Conservation (phyloP, 176 grass and related monocot species). For the Ananas comosus region DNA sequence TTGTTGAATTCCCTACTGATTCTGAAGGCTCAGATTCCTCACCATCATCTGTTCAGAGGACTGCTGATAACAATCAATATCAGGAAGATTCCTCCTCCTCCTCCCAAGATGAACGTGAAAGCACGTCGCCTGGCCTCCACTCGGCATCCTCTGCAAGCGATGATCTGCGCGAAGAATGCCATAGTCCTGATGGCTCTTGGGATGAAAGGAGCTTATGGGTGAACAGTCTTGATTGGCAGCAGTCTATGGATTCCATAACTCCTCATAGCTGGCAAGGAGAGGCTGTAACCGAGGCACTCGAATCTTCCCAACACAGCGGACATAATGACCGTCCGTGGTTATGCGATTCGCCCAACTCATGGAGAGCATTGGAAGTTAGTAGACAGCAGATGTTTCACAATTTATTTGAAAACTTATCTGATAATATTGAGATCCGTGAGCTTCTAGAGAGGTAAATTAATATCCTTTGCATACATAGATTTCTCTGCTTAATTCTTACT, state of each 20-base stretch:
- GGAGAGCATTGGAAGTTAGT: conserved; percentile 43
- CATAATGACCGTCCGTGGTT: conserved; percentile 53
- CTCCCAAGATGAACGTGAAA: conserved; percentile 25
- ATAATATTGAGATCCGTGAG: conserved; percentile 69
- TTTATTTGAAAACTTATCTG: conserved; percentile 30
- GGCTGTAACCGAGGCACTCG: conserved; percentile 34
- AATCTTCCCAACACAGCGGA: conserved; percentile 34
- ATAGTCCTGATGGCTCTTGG: conserved; percentile 56
- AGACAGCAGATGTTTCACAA: conserved; percentile 30
- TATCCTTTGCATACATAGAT: conserved; percentile 5
- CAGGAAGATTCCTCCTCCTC: conserved; percentile 40
- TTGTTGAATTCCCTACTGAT: conserved; percentile 20
- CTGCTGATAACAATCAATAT: conserved; percentile 25
- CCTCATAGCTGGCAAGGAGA: conserved; percentile 54
- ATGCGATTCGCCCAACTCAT: conserved; percentile 62
- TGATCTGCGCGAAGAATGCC: conserved; percentile 51
- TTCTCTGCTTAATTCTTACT: not conserved
- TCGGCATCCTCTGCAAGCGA: conserved; percentile 44
- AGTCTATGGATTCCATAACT: conserved; percentile 49
- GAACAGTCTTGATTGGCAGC: conserved; percentile 57
- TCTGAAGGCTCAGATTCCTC: conserved; percentile 21
- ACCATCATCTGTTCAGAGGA: conserved; percentile 19
- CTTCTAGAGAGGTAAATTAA: conserved; percentile 70
- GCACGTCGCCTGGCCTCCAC: conserved; percentile 27
- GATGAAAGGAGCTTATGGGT: conserved; percentile 84